Base-by-base conservation (phyloP, 345 rosid species). In the Geranium rotundifolium region DNA sequence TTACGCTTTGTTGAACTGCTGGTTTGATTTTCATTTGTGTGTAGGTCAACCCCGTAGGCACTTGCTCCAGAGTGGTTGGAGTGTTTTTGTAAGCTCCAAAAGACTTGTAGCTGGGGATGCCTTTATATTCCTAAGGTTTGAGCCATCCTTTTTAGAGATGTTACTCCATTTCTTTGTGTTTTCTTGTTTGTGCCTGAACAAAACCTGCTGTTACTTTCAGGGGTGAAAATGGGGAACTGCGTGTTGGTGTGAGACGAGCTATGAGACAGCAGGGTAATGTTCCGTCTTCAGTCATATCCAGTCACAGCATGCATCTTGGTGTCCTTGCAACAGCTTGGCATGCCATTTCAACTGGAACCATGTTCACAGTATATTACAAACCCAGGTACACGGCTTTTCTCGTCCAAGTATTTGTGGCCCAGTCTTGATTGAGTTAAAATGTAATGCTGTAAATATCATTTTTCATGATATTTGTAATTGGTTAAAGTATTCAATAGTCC, bases 261-360 rank as follows among this genome's bases (percentile, higher is more conserved):
- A 68, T 75, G 82, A 71, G 80, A 65, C 85, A 82, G 31, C 83
- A 72, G 61, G 67, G 74, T 13, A 76, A 72, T 68, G 73, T 81
- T 69, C 79, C 90, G 18, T 76, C 90, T 5, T 84, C 86, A 1
- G 83, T 84, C 27, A 84, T 81, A 72, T 81, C 89, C 19, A 82
- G 86, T 61, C 82, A 82, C 64, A 84, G 90, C 67, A 84, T 84
- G 89, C 89, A 80, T 69, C 68, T 84, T 0, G 86, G 86, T 29
- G 84, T 84, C 65, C 86, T 84, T 64, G 90, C 90, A 50, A 81
- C 86, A 23, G 90, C 90, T 17, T 82, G 80, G 78, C 86, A 82
- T 75, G 86, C 86, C 23, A 61, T 80, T 65, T 62, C 67, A 27
- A 84, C 82, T 0, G 77, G 74, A 29, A 82, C 86, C 41, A 69